These are phyloP conservation scores for Dactylellina haptotyla DNA, from an alignment of 2,329 filamentous ascomycete genomes.

Conservation along the genomic window DNA sequence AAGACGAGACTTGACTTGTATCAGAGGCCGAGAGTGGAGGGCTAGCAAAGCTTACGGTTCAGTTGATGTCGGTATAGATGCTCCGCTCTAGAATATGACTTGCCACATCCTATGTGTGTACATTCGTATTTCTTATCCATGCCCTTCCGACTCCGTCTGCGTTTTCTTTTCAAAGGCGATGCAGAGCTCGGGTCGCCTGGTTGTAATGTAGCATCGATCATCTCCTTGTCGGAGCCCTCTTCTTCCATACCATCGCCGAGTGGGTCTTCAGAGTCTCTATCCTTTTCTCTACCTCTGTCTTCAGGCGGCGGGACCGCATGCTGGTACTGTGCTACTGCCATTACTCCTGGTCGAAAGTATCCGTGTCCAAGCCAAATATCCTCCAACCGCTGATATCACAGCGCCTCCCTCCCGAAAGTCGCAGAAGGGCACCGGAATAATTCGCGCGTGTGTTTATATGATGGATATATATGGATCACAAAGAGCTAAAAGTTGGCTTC, in stretches of 20 bases:
- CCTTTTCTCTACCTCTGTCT: conserved; percentile 45
- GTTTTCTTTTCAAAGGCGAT: conserved; percentile 63
- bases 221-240: conserved; percentile 50
- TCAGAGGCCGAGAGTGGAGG: conserved; percentile 15
- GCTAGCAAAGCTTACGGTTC: conserved; percentile 72
- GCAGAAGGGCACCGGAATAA: conserved; percentile 27
- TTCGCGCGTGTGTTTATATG: conserved; percentile 3
- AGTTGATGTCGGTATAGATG: conserved; percentile 96
- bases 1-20: conserved; percentile 64
- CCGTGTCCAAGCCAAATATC: conserved; percentile 14
- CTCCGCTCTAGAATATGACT: conserved; percentile 95
- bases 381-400: conserved; percentile 31
- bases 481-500: not conserved
- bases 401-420: conserved; percentile 17
- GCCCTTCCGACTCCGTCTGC: conserved; percentile 78
- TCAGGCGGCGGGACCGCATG: conserved; percentile 48
- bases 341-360: conserved; percentile 16
- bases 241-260: conserved; percentile 40
- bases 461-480: conserved; percentile 4
- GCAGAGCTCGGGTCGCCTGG: conserved; percentile 20
- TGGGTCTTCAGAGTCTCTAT: conserved; percentile 50
- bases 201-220: conserved; percentile 33
- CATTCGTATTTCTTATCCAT: conserved; percentile 86
- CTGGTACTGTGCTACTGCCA: conserved; percentile 50
- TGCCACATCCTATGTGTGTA: conserved; percentile 85